Evolutionary conservation across 768 basidiomycete genomes (phyloP).

Genomic region (Crassisporium funariophilum): DNA sequence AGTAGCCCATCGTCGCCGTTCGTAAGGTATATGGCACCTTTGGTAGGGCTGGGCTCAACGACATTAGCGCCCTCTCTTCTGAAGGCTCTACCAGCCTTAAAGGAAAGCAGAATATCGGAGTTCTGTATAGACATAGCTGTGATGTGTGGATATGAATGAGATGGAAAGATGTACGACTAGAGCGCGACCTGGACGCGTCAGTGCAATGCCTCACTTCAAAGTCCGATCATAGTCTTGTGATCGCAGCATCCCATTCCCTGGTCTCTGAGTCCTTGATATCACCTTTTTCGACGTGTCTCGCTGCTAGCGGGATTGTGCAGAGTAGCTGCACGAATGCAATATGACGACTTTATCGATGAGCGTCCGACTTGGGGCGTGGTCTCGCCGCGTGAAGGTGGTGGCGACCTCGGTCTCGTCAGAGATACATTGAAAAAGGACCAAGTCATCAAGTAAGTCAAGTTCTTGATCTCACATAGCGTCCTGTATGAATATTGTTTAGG

Average conservation of each 20-base stretch:
- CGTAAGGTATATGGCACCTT: constrained; percentile 72
- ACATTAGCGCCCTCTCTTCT: constrained; percentile 66
- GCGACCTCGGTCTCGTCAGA: constrained; percentile 59
- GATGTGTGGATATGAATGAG: constrained; percentile 6
- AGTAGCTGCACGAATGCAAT: constrained; percentile 12
- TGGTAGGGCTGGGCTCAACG: constrained; percentile 67
- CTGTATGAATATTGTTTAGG: constrained; percentile 36
- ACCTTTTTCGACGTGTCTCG: neutral
- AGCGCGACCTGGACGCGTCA: constrained; percentile 46
- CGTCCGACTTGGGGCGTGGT: constrained; percentile 53
- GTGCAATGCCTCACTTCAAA: constrained; percentile 32
- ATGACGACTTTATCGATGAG: constrained; percentile 30
- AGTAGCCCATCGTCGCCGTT: constrained; percentile 75
- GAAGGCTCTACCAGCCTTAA: constrained; percentile 78
- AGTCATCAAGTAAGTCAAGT: constrained; percentile 63
- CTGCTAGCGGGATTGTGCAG: no score
- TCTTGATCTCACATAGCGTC: neutral
- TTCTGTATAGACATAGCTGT: constrained; percentile 24
- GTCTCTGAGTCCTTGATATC: neutral
- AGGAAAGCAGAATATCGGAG: constrained; percentile 50
- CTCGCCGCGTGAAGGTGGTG: constrained; percentile 41
- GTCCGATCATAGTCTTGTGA: constrained; percentile 27
- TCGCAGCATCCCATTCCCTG: neutral
- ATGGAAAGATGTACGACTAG: constrained; percentile 4
- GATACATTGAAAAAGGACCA: constrained; percentile 80